phyloP scores from a whole-genome alignment of 768 basidiomycete genomes.

The Tricholoma hemisulphureum region DNA sequence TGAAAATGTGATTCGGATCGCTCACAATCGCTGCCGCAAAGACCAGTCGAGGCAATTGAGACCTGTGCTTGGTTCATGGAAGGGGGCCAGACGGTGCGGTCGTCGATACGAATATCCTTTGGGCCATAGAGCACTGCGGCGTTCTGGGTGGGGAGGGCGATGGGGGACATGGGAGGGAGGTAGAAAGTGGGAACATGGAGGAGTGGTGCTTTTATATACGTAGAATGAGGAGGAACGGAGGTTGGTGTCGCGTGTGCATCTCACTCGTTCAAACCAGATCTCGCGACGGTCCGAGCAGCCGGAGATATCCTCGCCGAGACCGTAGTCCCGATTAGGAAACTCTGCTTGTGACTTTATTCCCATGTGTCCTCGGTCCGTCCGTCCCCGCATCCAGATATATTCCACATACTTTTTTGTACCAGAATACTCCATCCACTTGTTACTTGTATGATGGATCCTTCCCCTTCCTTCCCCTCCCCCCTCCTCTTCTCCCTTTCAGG shows the following conservation, averaged over 20 bases:
- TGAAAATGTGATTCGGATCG: slow-evolving; percentile 14
- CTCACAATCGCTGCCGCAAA: slow-evolving; percentile 85
- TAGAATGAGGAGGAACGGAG: slow-evolving; percentile 14
- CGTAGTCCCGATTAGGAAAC: not conserved
- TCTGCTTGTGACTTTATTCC: slow-evolving; percentile 15
- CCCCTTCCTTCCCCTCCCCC: slow-evolving; percentile 47
- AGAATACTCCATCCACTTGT: slow-evolving; percentile 29
- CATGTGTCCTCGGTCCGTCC: slow-evolving; percentile 9
- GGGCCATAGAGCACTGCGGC: slow-evolving; percentile 84
- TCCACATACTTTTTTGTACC: slow-evolving; percentile 1
- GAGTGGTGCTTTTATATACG: slow-evolving; percentile 17
- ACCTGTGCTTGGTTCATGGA: slow-evolving; percentile 75
- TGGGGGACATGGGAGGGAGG: slow-evolving; percentile 34
- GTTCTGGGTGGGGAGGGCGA: slow-evolving; percentile 52
- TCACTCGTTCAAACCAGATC: slow-evolving; percentile 1
- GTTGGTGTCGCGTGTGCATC: not conserved
- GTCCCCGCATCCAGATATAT: slow-evolving; percentile 9
- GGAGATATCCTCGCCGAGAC: not conserved
- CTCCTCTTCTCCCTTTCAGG: slow-evolving; percentile 67
- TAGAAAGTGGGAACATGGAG: slow-evolving; percentile 14
- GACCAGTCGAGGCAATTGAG: slow-evolving; percentile 76
- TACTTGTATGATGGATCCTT: too few species aligned
- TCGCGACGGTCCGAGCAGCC: slow-evolving; percentile 5
- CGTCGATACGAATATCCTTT: slow-evolving; percentile 77
- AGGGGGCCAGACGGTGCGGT: slow-evolving; percentile 72